Percentiles rank a stretch among this genome's conserved stretches.
Conservation (phyloP, 2,329 filamentous ascomycete species). For the Fusarium albosuccineum region DNA sequence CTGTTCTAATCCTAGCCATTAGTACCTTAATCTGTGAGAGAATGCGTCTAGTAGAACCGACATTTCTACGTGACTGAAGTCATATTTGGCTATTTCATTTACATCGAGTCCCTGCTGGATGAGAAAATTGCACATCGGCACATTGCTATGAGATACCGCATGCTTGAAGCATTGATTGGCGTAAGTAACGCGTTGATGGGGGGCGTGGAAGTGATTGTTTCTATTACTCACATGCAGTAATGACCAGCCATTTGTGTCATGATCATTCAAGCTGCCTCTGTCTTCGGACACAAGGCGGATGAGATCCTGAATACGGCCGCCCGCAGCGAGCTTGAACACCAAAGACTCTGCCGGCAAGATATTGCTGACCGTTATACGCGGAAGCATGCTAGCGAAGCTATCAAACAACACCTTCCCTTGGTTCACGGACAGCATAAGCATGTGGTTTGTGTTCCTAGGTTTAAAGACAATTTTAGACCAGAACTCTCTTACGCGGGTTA, state of each 20-base stretch:
- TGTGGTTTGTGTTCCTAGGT: background rate
- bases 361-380: rapidly evolving
- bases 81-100: background rate
- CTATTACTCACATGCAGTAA: background rate
- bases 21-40: too few species aligned
- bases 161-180: too few species aligned
- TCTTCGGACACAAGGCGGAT: too few species aligned
- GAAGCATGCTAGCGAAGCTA: background rate
- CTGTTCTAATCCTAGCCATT: background rate
- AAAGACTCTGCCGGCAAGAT: rapidly evolving
- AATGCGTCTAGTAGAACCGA: too few species aligned
- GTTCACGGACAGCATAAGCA: rapidly evolving
- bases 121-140: background rate
- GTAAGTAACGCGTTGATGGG: too few species aligned
- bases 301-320: too few species aligned
- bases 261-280: too few species aligned
- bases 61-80: too few species aligned
- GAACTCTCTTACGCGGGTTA: too few species aligned
- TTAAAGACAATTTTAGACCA: too few species aligned
- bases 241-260: background rate
- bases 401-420: rapidly evolving
- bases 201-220: too few species aligned
- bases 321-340: rapidly evolving
- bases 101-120: conserved; percentile 4
- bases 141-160: background rate